Conservation (phyloP, 257 asterid species). For the Solanum stenotomum region DNA sequence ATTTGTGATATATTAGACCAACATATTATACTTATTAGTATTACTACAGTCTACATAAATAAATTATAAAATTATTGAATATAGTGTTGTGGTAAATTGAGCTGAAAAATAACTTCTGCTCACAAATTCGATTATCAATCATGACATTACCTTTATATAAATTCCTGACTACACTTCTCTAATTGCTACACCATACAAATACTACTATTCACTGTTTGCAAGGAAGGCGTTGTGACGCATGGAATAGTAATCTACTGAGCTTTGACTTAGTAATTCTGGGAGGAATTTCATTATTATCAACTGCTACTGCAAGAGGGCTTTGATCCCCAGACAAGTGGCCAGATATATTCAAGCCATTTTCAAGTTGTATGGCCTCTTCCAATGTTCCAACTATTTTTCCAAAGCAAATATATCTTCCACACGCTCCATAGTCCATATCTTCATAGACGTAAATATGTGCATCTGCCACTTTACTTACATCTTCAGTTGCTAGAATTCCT, state of each 20-base stretch:
- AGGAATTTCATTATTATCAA: not conserved
- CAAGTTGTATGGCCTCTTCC: constrained; percentile 17
- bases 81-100: too few relatives aligned
- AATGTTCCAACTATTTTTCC: constrained; percentile 8
- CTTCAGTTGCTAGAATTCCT: constrained; percentile 19
- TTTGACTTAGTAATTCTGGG: not conserved
- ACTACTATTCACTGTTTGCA: not conserved
- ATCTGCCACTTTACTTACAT: constrained; percentile 14
- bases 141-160: not conserved
- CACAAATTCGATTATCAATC: too few relatives aligned
- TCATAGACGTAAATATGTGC: constrained; percentile 13
- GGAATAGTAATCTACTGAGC: constrained; percentile 9
- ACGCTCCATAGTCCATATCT: constrained; percentile 24
- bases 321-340: constrained; percentile 9
- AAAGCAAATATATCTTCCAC: constrained; percentile 20
- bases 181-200: not conserved
- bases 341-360: constrained; percentile 9
- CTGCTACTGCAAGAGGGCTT: not conserved
- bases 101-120: too few relatives aligned
- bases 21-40: too few relatives aligned
- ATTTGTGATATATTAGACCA: too few relatives aligned
- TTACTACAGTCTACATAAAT: too few relatives aligned
- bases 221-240: not conserved
- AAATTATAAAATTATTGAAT: too few relatives aligned
- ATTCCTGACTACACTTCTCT: not conserved